These are phyloP conservation scores for Pseudonectria foliicola DNA, from an alignment of 2,329 filamentous ascomycete genomes.

Conservation along the genomic window DNA sequence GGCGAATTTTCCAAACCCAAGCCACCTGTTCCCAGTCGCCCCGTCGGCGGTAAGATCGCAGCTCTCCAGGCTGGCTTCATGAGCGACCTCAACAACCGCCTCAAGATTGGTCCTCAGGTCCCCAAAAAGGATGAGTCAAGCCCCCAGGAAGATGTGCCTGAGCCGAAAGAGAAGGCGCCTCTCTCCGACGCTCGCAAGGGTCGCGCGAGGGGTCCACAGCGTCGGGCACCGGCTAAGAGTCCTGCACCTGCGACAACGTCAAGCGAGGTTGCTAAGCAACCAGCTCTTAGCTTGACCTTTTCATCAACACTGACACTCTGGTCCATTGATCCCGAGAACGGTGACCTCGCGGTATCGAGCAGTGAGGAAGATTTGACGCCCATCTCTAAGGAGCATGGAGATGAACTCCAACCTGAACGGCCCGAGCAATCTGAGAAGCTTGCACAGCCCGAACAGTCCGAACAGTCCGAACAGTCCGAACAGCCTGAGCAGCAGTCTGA, in stretches of 20 bases:
- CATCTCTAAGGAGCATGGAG: slow-evolving; percentile 5
- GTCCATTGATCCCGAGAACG: slow-evolving; percentile 45
- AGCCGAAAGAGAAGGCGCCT: slow-evolving; percentile 66
- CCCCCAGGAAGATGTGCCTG: slow-evolving; percentile 46
- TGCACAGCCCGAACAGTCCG: background rate
- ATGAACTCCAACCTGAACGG: background rate
- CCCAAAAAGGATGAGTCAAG: slow-evolving; percentile 66
- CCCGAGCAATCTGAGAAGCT: slow-evolving; percentile 1
- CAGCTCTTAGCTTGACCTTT: slow-evolving; percentile 38
- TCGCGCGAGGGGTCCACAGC: slow-evolving; percentile 78
- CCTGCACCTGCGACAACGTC: slow-evolving; percentile 30
- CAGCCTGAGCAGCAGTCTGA: slow-evolving; percentile 1
- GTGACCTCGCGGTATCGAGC: slow-evolving; percentile 28
- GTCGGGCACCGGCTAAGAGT: slow-evolving; percentile 57
- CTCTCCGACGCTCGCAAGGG: slow-evolving; percentile 84
- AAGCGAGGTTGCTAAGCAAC: slow-evolving; percentile 18
- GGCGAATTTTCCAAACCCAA: slow-evolving; percentile 60
- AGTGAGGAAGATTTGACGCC: slow-evolving; percentile 8
- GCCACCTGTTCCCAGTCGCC: slow-evolving; percentile 68
- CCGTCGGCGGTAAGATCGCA: slow-evolving; percentile 79
- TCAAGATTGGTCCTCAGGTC: slow-evolving; percentile 77
- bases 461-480: too few relatives aligned
- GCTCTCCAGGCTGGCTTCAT: slow-evolving; percentile 87
- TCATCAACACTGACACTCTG: slow-evolving; percentile 42
- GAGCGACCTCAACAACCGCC: slow-evolving; percentile 82